Evolutionary conservation across 2,329 filamentous ascomycete genomes (phyloP).

Genomic region (Colletotrichum cereale): DNA sequence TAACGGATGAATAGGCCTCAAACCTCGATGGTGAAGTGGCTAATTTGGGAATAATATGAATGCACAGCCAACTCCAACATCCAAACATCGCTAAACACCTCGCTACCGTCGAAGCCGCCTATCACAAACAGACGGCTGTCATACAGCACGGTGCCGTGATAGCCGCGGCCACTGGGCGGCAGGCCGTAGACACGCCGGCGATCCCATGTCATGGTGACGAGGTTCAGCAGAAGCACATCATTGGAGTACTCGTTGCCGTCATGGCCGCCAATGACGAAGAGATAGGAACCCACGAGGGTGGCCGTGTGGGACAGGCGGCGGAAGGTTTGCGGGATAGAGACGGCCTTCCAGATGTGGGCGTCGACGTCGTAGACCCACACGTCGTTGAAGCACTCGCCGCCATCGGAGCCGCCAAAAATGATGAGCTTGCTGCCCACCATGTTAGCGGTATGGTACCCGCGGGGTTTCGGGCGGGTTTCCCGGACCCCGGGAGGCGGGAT

Average conservation of each 20-base stretch:
- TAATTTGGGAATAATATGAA: conserved; percentile 80
- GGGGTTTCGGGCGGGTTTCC: conserved; percentile 68
- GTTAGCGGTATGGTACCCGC: conserved; percentile 79
- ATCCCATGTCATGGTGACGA: conserved; percentile 82
- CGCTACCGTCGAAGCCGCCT: conserved; percentile 75
- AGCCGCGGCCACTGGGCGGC: conserved; percentile 73
- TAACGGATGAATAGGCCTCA: conserved; percentile 46
- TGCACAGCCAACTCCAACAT: conserved; percentile 77
- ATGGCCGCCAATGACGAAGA: conserved; percentile 78
- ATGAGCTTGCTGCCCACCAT: conserved; percentile 80
- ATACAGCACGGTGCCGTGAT: conserved; percentile 75
- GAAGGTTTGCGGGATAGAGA: conserved; percentile 71
- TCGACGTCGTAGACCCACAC: conserved; percentile 81
- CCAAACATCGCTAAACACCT: conserved; percentile 77
- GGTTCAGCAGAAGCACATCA: conserved; percentile 76
- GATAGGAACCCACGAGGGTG: conserved; percentile 76
- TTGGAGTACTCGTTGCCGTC: conserved; percentile 78
- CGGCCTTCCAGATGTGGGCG: conserved; percentile 68
- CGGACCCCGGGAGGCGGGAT: conserved; percentile 40
- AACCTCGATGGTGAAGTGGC: conserved; percentile 78
- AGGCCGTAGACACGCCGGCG: conserved; percentile 73
- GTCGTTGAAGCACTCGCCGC: conserved; percentile 79
- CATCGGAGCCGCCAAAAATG: conserved; percentile 78
- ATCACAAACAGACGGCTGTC: conserved; percentile 74
- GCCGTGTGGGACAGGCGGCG: conserved; percentile 76